Conservation (phyloP, 495 filamentous ascomycete species). For the Tuber melanosporum region DNA sequence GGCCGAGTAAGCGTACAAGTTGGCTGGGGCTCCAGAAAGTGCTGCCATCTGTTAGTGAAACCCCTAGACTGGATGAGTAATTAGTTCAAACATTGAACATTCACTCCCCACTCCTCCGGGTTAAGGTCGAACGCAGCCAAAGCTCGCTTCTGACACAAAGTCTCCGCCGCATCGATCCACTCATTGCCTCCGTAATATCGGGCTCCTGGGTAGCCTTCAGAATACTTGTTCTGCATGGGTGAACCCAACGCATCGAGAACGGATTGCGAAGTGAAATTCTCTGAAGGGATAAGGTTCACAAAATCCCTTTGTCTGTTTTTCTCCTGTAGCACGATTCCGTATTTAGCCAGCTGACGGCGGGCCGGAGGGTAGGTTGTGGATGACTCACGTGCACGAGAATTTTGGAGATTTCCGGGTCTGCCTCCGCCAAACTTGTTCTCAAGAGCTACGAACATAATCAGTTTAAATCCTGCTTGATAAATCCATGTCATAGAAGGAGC, state of each 20-base stretch:
- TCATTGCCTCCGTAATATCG: slow-evolving; percentile 97
- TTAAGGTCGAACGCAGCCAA: slow-evolving; percentile 77
- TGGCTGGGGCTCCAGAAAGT: slow-evolving; percentile 90
- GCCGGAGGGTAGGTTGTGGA: slow-evolving; percentile 4
- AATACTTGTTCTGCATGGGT: slow-evolving; percentile 99
- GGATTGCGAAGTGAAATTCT: slow-evolving; percentile 97
- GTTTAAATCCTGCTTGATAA: slow-evolving; percentile 18
- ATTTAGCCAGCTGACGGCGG: not conserved
- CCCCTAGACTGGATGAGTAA: not conserved
- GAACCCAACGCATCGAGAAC: slow-evolving; percentile 94
- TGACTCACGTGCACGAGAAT: slow-evolving; percentile 78
- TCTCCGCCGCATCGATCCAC: slow-evolving; percentile 84
- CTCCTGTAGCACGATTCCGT: slow-evolving; percentile 54
- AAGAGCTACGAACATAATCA: slow-evolving; percentile 57
- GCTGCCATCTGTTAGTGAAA: slow-evolving; percentile 50
- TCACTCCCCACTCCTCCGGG: slow-evolving; percentile 90
- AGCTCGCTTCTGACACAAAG: slow-evolving; percentile 81
- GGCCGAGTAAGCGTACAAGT: slow-evolving; percentile 92
- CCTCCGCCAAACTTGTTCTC: slow-evolving; percentile 66
- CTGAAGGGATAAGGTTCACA: slow-evolving; percentile 96
- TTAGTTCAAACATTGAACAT: slow-evolving; percentile 68
- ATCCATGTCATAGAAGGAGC: not conserved
- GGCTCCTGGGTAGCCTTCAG: slow-evolving; percentile 94
- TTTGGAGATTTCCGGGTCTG: slow-evolving; percentile 75
- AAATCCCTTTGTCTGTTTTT: slow-evolving; percentile 93